Conservation (phyloP, 2,329 filamentous ascomycete genomes). For the Cylindrodendrum hubeiense region DNA sequence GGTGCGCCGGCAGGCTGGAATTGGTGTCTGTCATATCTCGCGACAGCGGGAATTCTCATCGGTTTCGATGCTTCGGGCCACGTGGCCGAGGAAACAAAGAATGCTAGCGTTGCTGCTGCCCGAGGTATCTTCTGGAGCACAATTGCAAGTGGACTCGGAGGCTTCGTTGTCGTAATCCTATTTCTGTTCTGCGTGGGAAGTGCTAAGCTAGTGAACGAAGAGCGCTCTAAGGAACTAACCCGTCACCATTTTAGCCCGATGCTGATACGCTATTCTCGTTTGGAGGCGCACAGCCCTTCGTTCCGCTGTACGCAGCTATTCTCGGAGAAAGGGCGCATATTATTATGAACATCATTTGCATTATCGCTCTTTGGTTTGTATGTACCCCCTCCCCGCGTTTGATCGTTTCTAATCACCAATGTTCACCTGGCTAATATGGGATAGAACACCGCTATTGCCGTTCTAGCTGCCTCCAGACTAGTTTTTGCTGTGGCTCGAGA, state of each 20-base stretch:
- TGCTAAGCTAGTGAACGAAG: not conserved
- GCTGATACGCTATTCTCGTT: slow-evolving; percentile 65
- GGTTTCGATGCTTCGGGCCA: slow-evolving; percentile 73
- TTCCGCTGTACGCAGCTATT: slow-evolving; percentile 68
- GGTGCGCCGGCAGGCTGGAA: slow-evolving; percentile 70
- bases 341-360: slow-evolving; percentile 71
- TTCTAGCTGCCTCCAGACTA: slow-evolving; percentile 70
- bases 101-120: slow-evolving; percentile 67
- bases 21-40: slow-evolving; percentile 72
- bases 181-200: slow-evolving; percentile 69
- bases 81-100: slow-evolving; percentile 72
- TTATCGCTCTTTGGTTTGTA: slow-evolving; percentile 64
- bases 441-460: slow-evolving; percentile 69
- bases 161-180: slow-evolving; percentile 67
- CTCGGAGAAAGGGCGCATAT: slow-evolving; percentile 68
- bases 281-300: slow-evolving; percentile 69
- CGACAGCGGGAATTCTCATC: slow-evolving; percentile 70
- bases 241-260: slow-evolving; percentile 56
- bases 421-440: not conserved
- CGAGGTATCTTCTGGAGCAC: slow-evolving; percentile 72
- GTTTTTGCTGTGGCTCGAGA: slow-evolving; percentile 74
- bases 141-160: slow-evolving; percentile 66
- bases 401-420: not conserved
- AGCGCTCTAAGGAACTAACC: not conserved
- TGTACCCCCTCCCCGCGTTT: slow-evolving; percentile 32